Evolutionary conservation across 179 eudicot genomes (phyloP), one percentile per base, ranked within the genome.

Genomic region (Sideroxylon spinosum): DNA sequence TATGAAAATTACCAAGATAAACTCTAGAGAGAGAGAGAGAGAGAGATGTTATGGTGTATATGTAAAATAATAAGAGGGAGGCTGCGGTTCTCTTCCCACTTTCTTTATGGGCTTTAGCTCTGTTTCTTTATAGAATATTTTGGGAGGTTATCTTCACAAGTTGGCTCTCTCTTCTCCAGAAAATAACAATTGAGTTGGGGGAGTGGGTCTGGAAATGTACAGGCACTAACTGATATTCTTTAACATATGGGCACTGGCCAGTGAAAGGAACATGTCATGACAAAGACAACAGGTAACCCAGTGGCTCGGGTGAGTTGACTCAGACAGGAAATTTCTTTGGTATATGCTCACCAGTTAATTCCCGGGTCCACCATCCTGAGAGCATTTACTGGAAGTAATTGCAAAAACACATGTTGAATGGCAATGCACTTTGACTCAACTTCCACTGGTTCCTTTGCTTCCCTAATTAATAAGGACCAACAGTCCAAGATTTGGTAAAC

Each of bases 381-480:
- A 59, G 50, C 68, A 59, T 22, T 60, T 73, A 16, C 46, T 7
- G 19, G 17, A 28, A 61, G 56, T 19, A 9, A 61, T 7, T 74
- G 9, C 12, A 0, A 37, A 74, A 74, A 74, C 32, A 59, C 52
- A 74, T 20, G 52, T n/a, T 59, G 44, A n/a, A n/a, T 17, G 76
- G 65, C 16, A 73, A 29, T 73, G 50, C 50, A 73, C 20, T 57
- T 73, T 56, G 76, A 74, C 76, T 74, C 66, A 74, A 64, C 25
- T 25, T 22, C 8, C 63, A 72, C 26, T 72, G 19, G 48, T 64
- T 48, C 29, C 32, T 48, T 49, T 23, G 25, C 44, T 20, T 19
- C 73, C 14, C 73, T 69, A n/a, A 69, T 69, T n/a, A 12, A 20
- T 1, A 44, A 69, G 73, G 73, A 46, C 19, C 26, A 69, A 9